Conservation (phyloP, 2,329 filamentous ascomycete species). For the Coniochaeta prunicola region DNA sequence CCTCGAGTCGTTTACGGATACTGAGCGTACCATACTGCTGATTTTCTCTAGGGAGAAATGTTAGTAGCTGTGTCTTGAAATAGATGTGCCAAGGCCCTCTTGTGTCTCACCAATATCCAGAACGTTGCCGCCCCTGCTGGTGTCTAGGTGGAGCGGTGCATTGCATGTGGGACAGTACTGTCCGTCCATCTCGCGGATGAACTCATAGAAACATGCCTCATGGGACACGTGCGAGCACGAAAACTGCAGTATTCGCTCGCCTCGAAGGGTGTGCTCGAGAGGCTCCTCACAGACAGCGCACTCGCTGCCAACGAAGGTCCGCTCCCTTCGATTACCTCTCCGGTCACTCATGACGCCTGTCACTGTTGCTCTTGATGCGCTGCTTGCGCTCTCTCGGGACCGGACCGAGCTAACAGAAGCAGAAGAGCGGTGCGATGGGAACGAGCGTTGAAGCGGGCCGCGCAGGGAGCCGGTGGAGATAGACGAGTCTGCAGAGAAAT, state of each 20-base stretch:
- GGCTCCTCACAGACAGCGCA: constrained; percentile 97
- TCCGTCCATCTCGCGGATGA: constrained; percentile 88
- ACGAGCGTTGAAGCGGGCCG: constrained; percentile 14
- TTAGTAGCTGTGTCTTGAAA: constrained; percentile 14
- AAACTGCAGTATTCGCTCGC: constrained; percentile 91
- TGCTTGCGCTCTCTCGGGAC: constrained; percentile 29
- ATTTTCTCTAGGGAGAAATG: constrained; percentile 67
- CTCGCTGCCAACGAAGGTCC: constrained; percentile 91
- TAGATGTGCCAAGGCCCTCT: neutral
- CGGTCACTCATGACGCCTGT: constrained; percentile 68
- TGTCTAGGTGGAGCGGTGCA: constrained; percentile 84
- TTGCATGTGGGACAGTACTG: constrained; percentile 94
- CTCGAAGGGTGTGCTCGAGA: constrained; percentile 86
- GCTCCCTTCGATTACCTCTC: constrained; percentile 72
- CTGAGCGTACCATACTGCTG: constrained; percentile 83
- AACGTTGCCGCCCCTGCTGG: constrained; percentile 86
- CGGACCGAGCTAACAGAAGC: constrained; percentile 26
- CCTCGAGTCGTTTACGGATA: constrained; percentile 58
- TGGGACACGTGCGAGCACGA: constrained; percentile 96
- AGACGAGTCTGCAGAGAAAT: constrained; percentile 25
- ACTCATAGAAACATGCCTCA: constrained; percentile 98
- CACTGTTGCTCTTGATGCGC: constrained; percentile 36
- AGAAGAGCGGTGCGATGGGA: constrained; percentile 28
- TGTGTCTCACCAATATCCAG: constrained; percentile 69
- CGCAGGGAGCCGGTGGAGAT: constrained; percentile 27